A percentile compares a stretch with the other conserved stretches of the same genome.
Conservation (phyloP, 1,284 basidiomycete species). For the Boletus sp. region DNA sequence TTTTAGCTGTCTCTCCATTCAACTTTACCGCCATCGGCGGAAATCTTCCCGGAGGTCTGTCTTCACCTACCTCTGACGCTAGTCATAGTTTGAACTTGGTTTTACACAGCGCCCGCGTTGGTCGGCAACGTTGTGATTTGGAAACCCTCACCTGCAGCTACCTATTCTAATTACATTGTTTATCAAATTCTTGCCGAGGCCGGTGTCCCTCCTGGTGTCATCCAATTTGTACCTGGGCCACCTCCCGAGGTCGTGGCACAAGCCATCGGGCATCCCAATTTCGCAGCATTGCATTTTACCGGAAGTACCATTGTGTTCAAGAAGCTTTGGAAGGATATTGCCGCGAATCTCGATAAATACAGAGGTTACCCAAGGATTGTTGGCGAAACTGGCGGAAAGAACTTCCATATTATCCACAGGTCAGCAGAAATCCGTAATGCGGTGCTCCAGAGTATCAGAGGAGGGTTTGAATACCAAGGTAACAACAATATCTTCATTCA, state of each 20-base stretch:
- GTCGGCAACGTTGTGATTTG: slow-evolving; percentile 95
- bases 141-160: slow-evolving; percentile 96
- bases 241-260: slow-evolving; percentile 80
- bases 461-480: slow-evolving; percentile 97
- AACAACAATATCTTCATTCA: not conserved
- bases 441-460: slow-evolving; percentile 85
- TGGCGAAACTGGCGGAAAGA: slow-evolving; percentile 97
- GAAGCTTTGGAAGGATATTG: slow-evolving; percentile 95
- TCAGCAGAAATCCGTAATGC: slow-evolving; percentile 87
- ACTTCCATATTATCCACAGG: slow-evolving; percentile 93
- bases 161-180: slow-evolving; percentile 92
- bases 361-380: slow-evolving; percentile 91
- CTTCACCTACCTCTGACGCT: not conserved
- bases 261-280: slow-evolving; percentile 74
- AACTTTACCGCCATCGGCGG: slow-evolving; percentile 98
- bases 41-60: slow-evolving; percentile 75
- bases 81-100: slow-evolving; percentile 3
- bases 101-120: slow-evolving; percentile 71
- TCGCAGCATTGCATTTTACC: slow-evolving; percentile 94
- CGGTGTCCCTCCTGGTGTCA: slow-evolving; percentile 89
- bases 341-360: slow-evolving; percentile 82
- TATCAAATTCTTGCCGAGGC: slow-evolving; percentile 93
- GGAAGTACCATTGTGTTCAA: slow-evolving; percentile 94
- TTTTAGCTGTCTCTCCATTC: slow-evolving; percentile 96
- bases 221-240: slow-evolving; percentile 94